Conservation (phyloP, 2,329 filamentous ascomycete species). For the Diaporthe capsici region DNA sequence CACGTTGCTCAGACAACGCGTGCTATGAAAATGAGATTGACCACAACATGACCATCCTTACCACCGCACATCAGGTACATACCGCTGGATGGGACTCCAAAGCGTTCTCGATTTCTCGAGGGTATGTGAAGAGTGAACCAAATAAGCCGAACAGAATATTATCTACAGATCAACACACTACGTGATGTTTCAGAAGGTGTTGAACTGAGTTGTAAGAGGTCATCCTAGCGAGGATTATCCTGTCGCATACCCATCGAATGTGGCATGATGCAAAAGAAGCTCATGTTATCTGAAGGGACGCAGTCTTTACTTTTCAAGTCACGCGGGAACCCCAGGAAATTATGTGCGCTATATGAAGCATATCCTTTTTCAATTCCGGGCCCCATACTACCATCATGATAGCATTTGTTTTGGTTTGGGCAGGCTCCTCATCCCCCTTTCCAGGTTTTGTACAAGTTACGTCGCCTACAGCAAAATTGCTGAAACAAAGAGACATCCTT, state of each 20-base stretch:
- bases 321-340: neutral
- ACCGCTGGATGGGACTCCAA: neutral
- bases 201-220: neutral
- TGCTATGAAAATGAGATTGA: no score
- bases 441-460: neutral
- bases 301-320: neutral
- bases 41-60: neutral
- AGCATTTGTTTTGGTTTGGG: neutral
- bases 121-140: neutral
- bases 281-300: neutral
- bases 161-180: neutral
- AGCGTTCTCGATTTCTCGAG: no score
- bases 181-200: neutral
- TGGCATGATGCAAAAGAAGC: neutral
- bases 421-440: neutral
- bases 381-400: neutral
- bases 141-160: neutral
- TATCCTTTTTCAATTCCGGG: neutral
- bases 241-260: neutral
- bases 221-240: no score
- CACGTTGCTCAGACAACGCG: neutral
- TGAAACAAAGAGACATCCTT: neutral
- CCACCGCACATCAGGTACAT: neutral
- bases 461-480: neutral
- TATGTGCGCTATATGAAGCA: neutral